Evolutionary conservation across 2,329 filamentous ascomycete genomes (phyloP), one percentile per base, ranked within the genome.

Genomic region (Erysiphe pulchra): DNA sequence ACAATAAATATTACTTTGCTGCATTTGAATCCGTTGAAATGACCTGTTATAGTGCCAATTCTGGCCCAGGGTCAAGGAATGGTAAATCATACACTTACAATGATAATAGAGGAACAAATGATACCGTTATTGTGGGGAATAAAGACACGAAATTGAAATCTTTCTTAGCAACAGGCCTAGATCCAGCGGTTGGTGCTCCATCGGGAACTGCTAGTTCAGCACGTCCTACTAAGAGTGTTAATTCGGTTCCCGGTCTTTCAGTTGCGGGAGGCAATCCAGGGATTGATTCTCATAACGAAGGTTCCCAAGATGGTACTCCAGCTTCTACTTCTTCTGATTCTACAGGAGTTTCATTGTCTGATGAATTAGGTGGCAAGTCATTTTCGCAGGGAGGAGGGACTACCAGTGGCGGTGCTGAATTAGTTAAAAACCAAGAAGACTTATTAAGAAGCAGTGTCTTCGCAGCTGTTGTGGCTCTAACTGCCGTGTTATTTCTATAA

Each of bases 1-100:
- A 71, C 45, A 69, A 82, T 57, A 82, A 83, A 31, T 95, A 94
- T 68, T 93, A 90, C 68, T 94, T 80, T 59, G 80, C 85, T 46
- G 73, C 72, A 39, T 73, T 94, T 55, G 68, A 74, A 46, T 74
- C 85, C 46, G 73, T 98, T 48, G 70, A 66, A n/a, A 75, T 95
- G 33, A 65, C 85, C 53, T 98, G 90, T 75, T 95, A 81, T 67
- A 70, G 86, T 53, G 66, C 70, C 32, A 60, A 63, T 46, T 62
- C 52, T 16, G 56, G 59, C 0, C 75, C 83, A 3, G 90, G 87
- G 30, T 69, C 71, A 18, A 80, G 75, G 61, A 73, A 68, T 46
- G 72, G 73, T 51, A 70, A 66, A 52, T 77, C 77, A 20, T 98
- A 95, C 69, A 71, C 75, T 52, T 93, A 81, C 67, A 77, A 70